These are phyloP conservation scores for Trichoderma semiorbis DNA, from an alignment of 2,329 filamentous ascomycete species.

Conservation along the genomic window DNA sequence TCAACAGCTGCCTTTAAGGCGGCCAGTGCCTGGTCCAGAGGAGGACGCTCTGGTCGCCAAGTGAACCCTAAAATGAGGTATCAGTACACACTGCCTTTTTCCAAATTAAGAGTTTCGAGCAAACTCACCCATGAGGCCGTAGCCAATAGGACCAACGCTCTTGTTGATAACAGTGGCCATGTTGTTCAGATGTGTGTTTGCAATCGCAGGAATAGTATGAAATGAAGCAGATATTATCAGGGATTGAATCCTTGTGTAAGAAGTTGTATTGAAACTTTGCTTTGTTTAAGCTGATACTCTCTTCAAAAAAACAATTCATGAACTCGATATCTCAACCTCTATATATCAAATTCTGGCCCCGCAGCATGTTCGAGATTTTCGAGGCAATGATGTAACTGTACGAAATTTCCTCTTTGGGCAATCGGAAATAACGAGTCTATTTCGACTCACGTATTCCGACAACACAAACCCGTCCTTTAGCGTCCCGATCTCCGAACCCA, in stretches of 20 bases:
- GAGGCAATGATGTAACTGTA: background rate
- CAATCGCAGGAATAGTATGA: background rate
- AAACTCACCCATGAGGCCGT: slow-evolving; percentile 51
- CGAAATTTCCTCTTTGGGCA: background rate
- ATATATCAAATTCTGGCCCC: background rate
- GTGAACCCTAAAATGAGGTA: slow-evolving; percentile 38
- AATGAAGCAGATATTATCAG: background rate
- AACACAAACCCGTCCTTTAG: background rate
- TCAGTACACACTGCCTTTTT: background rate
- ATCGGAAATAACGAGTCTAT: background rate
- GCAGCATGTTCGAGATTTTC: background rate
- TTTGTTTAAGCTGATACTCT: background rate
- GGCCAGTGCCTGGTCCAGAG: slow-evolving; percentile 49
- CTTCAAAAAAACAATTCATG: background rate
- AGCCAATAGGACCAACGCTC: slow-evolving; percentile 49
- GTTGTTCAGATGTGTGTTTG: background rate
- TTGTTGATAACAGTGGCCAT: slow-evolving; percentile 37
- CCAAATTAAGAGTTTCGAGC: background rate
- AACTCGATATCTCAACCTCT: background rate
- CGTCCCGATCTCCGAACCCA: background rate
- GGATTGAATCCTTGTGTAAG: background rate
- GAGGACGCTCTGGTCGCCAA: slow-evolving; percentile 38
- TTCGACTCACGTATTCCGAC: slow-evolving; percentile 2
- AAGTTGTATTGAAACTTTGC: background rate
- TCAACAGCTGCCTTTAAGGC: slow-evolving; percentile 53